Conservation (phyloP, 495 filamentous ascomycete genomes). For the Penicillium paradoxum region DNA sequence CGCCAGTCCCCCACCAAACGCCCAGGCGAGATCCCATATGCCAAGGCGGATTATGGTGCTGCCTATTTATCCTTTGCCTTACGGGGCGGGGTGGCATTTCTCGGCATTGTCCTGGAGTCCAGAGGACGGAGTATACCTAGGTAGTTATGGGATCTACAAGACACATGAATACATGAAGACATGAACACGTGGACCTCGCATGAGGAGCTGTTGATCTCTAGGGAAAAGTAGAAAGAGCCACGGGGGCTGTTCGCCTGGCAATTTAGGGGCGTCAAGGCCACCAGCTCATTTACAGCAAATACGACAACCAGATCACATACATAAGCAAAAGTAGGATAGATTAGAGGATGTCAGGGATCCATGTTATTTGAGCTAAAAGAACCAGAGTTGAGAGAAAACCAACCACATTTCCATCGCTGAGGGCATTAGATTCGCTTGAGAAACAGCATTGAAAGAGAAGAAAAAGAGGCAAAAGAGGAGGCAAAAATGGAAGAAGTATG, state of each 20-base stretch:
- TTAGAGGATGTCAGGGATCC: background rate
- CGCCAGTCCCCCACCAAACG: background rate
- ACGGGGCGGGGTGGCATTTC: background rate
- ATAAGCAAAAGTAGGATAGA: no score
- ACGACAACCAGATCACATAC: no score
- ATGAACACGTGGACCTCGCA: no score
- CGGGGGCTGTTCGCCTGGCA: no score
- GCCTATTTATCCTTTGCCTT: background rate
- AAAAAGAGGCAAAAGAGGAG: background rate
- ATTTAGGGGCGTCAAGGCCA: no score
- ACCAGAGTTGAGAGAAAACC: background rate
- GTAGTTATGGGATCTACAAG: no score
- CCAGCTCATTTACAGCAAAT: no score
- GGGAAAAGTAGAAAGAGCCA: no score
- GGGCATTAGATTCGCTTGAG: constrained; percentile 1
- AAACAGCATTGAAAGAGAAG: background rate
- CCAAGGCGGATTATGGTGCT: constrained; percentile 7
- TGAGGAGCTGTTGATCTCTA: no score
- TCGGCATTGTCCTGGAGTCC: background rate
- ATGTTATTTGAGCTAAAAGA: background rate
- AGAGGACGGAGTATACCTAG: no score
- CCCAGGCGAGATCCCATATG: background rate
- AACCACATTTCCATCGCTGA: constrained; percentile 1
- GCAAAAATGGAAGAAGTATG: no score
- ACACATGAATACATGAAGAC: no score